Percentiles rank a stretch among this genome's conserved stretches.
phyloP scores from a whole-genome alignment of 2,329 filamentous ascomycete genomes.

The Claviceps sp. region DNA sequence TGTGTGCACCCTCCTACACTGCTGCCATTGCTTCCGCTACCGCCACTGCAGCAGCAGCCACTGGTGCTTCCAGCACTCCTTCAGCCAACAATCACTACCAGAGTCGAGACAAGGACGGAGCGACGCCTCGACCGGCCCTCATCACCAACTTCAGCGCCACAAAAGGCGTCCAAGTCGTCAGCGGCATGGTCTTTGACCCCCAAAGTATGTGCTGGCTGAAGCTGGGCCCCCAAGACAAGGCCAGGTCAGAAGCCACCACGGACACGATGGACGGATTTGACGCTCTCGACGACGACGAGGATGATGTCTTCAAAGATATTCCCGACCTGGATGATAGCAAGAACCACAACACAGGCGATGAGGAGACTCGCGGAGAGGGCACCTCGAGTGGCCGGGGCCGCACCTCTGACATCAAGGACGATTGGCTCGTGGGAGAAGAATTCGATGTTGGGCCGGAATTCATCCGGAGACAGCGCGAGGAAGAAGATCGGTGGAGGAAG shows the following conservation, averaged over 20 bases:
- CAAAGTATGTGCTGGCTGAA: conserved; percentile 97
- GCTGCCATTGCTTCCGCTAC: conserved; percentile 13
- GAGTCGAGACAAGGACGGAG: conserved; percentile 41
- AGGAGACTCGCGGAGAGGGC: conserved; percentile 30
- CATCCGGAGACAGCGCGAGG: conserved; percentile 73
- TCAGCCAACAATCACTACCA: conserved; percentile 18
- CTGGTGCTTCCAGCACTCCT: not conserved
- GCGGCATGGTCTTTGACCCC: conserved; percentile 98
- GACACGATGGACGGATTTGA: conserved; percentile 53
- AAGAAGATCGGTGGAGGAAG: conserved; percentile 81
- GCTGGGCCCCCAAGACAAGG: conserved; percentile 38
- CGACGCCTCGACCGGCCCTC: conserved; percentile 57
- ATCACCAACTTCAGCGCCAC: conserved; percentile 81
- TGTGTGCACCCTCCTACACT: conserved; percentile 37
- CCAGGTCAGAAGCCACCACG: conserved; percentile 31
- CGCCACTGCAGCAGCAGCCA: not conserved
- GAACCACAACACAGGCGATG: conserved; percentile 26
- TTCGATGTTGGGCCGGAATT: conserved; percentile 97
- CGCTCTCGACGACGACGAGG: conserved; percentile 58
- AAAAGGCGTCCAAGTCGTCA: conserved; percentile 83
- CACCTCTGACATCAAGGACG: conserved; percentile 52
- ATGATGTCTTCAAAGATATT: conserved; percentile 91
- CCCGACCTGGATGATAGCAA: conserved; percentile 67
- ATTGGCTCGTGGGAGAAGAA: conserved; percentile 85
- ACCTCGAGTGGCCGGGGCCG: conserved; percentile 23